Conservation (phyloP, 495 filamentous ascomycete genomes). For the Penicillium paxilli region DNA sequence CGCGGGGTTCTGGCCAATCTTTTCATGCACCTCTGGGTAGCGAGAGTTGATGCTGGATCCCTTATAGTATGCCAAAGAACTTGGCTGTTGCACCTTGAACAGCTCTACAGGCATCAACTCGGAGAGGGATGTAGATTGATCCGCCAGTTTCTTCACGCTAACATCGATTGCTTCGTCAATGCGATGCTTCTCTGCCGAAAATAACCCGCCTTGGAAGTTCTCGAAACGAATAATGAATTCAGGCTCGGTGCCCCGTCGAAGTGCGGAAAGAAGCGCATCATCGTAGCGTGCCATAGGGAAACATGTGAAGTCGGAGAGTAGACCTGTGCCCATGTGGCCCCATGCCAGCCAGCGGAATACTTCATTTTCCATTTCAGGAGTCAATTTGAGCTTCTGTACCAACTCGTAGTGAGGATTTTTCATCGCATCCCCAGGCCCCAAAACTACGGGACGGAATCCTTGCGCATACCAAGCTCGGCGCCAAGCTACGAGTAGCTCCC, state of each 20-base stretch:
- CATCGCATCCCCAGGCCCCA: slow-evolving; percentile 80
- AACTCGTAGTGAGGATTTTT: slow-evolving; percentile 75
- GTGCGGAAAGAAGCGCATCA: slow-evolving; percentile 66
- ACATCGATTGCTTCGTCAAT: slow-evolving; percentile 68
- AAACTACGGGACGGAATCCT: slow-evolving; percentile 82
- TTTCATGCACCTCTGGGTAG: slow-evolving; percentile 67
- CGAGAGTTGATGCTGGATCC: slow-evolving; percentile 53
- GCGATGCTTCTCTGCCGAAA: slow-evolving; percentile 65
- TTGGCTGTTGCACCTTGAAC: slow-evolving; percentile 65
- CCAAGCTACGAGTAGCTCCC: slow-evolving; percentile 81
- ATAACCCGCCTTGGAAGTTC: slow-evolving; percentile 67
- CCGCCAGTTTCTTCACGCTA: slow-evolving; percentile 59
- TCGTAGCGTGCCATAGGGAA: slow-evolving; percentile 84
- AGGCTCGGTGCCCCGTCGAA: slow-evolving; percentile 73
- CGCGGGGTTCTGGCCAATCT: slow-evolving; percentile 52
- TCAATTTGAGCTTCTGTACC: slow-evolving; percentile 54
- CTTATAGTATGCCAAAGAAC: slow-evolving; percentile 78
- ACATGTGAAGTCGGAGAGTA: slow-evolving; percentile 75
- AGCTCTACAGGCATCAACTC: slow-evolving; percentile 55
- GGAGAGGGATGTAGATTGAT: slow-evolving; percentile 55
- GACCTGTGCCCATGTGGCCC: slow-evolving; percentile 86
- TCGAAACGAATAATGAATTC: slow-evolving; percentile 71
- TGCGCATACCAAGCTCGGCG: slow-evolving; percentile 91
- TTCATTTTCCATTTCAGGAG: slow-evolving; percentile 63
- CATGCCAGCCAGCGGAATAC: slow-evolving; percentile 88